These are phyloP conservation scores for Castanea mollissima DNA, from an alignment of 306 rosid genomes.

Conservation along the genomic window DNA sequence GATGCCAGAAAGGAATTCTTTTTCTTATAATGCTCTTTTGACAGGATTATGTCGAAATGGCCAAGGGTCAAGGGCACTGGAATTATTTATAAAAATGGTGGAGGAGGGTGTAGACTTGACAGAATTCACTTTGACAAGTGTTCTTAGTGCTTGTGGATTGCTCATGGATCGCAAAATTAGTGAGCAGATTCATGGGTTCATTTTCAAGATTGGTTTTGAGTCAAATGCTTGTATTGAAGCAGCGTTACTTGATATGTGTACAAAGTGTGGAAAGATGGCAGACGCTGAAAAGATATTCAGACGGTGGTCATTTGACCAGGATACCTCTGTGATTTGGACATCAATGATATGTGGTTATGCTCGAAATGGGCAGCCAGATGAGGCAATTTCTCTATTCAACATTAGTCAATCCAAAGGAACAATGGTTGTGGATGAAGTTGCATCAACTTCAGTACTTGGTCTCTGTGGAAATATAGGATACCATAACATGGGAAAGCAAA, in stretches of 20 bases:
- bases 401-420: slow-evolving; percentile 50
- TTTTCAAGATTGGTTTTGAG: slow-evolving; percentile 58
- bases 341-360: slow-evolving; percentile 76
- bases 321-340: slow-evolving; percentile 55
- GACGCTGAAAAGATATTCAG: slow-evolving; percentile 63
- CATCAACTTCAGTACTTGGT: slow-evolving; percentile 52
- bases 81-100: slow-evolving; percentile 53
- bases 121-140: slow-evolving; percentile 62
- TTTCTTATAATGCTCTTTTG: slow-evolving; percentile 66
- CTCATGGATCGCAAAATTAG: slow-evolving; percentile 41
- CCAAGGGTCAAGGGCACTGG: slow-evolving; percentile 53
- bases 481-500: slow-evolving; percentile 81
- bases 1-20: slow-evolving; percentile 60
- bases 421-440: slow-evolving; percentile 66
- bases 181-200: slow-evolving; percentile 74
- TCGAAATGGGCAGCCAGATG: slow-evolving; percentile 52
- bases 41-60: slow-evolving; percentile 71
- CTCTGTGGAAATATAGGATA: slow-evolving; percentile 70
- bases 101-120: slow-evolving; percentile 54
- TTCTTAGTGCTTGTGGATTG: slow-evolving; percentile 65
- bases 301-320: slow-evolving; percentile 51
- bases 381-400: slow-evolving; percentile 64
- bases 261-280: slow-evolving; percentile 66
- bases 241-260: slow-evolving; percentile 78
- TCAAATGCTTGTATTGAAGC: slow-evolving; percentile 60